Evolutionary conservation across 352 stramenopile genomes (phyloP), one percentile per base, ranked within the genome.

Genomic region (Phytophthora rubi): DNA sequence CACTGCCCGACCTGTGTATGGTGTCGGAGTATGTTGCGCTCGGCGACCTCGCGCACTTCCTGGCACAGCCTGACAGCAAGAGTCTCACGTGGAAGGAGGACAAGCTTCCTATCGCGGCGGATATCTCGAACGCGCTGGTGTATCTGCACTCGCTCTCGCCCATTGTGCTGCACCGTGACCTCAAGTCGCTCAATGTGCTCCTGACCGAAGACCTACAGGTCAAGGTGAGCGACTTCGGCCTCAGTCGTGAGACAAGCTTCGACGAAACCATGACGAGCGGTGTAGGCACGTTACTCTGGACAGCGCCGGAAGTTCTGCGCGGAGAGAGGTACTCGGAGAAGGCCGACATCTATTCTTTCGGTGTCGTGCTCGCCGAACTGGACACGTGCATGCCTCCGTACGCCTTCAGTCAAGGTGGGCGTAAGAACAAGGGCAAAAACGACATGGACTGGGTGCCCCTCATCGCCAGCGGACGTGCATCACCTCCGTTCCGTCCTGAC

Each of bases 301-400:
- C 76, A 8, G 76, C 80, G 5, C 80, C 78, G 2, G 78, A 86
- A 54, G 73, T 86, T 9, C 73, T 96, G 44, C 70, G 81, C 0
- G 82, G 84, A 13, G 84, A 88, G 28, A 45, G 66, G 53, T 92
- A 89, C 68, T 78, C 76, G 8, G 79, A 86, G 65, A 88, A 88
- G 47, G 77, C 80, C 13, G 84, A 92, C 62, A 83, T 92, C 26
- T 92, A 86, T 67, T 90, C 82, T 28, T 90, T 82, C 55, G 82
- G 83, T 39, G 79, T 92, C 49, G 78, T 92, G 15, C 65, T 92
- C n/a, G 77, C 79, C 7, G 83, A 92, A 63, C 68, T 92, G n/a
- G 82, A 92, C 48, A 92, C 82, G 49, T 88, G 81, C 52, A 45
- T 86, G 53, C 71, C 70, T 12, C 77, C 77, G n/a, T 85, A 83